phyloP scores from a whole-genome alignment of 495 filamentous ascomycete species.

The Hyphodiscus hymeniophilus region DNA sequence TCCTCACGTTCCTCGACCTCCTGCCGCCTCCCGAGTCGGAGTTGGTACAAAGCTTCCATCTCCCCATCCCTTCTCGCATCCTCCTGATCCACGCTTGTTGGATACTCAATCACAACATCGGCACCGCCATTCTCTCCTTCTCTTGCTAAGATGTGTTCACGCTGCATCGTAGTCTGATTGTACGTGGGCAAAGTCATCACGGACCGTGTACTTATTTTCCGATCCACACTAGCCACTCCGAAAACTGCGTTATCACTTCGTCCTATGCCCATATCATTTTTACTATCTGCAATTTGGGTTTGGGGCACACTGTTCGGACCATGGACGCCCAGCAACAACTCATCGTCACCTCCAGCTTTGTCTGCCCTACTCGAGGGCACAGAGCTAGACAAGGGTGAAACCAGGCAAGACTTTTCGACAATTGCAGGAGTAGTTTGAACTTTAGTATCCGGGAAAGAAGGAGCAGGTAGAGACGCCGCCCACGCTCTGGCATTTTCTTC shows the following conservation, averaged over 20 bases:
- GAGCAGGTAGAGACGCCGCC: no score
- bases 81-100: slow-evolving; percentile 45
- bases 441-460: no score
- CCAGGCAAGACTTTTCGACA: no score
- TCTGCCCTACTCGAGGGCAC: no score
- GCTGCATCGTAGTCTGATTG: slow-evolving; percentile 52
- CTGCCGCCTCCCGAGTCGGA: slow-evolving; percentile 67
- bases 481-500: no score
- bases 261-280: no score
- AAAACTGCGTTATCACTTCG: slow-evolving; percentile 2
- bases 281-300: no score
- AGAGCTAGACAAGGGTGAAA: no score
- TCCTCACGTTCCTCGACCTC: slow-evolving; percentile 73
- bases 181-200: slow-evolving; percentile 90
- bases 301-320: no score
- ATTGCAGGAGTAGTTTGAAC: no score
- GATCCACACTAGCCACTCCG: slow-evolving; percentile 47
- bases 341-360: no score
- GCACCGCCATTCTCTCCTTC: slow-evolving; percentile 91
- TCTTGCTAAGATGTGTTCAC: slow-evolving; percentile 78
- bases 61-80: slow-evolving; percentile 76
- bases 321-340: no score
- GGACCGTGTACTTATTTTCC: slow-evolving; percentile 79
- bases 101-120: slow-evolving; percentile 82
- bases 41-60: slow-evolving; percentile 88